A percentile compares a stretch with the other conserved stretches of the same genome.
phyloP scores from a whole-genome alignment of 345 rosid genomes.

The Corchorus olitorius region DNA sequence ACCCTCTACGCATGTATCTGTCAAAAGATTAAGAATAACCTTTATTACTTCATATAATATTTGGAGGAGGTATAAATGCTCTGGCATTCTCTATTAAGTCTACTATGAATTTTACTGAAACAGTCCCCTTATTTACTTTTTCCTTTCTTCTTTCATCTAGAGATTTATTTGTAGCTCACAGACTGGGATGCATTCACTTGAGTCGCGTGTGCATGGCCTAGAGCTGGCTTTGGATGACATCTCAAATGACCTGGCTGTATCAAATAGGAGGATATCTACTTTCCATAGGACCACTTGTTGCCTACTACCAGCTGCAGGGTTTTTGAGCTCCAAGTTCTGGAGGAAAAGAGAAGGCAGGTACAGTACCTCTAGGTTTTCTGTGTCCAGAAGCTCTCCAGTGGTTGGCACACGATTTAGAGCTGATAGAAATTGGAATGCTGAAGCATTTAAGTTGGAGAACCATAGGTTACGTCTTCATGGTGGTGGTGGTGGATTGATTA shows the following conservation, averaged over 20 bases:
- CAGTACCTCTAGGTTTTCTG: constrained; percentile 46
- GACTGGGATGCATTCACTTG: constrained; percentile 77
- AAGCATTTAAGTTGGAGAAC: constrained; percentile 42
- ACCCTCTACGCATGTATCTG: not conserved
- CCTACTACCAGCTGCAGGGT: constrained; percentile 65
- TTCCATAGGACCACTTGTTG: constrained; percentile 65
- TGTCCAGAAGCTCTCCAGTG: constrained; percentile 32
- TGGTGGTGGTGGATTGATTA: constrained; percentile 53
- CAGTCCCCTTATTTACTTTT: constrained; percentile 8
- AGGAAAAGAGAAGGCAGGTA: constrained; percentile 53
- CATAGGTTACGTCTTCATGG: constrained; percentile 51
- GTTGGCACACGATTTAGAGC: constrained; percentile 36
- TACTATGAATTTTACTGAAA: not conserved
- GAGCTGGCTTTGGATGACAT: constrained; percentile 93
- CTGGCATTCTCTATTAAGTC: not conserved
- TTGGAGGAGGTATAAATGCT: constrained; percentile 8
- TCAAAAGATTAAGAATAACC: not conserved
- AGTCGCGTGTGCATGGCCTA: constrained; percentile 83
- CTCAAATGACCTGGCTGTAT: constrained; percentile 81
- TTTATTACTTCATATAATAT: not conserved
- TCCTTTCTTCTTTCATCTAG: constrained; percentile 34
- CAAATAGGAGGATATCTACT: constrained; percentile 73
- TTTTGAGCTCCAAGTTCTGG: constrained; percentile 78
- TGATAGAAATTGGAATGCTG: constrained; percentile 36
- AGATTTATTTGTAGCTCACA: constrained; percentile 85